Evolutionary conservation across 352 stramenopile species (phyloP).

Genomic region (Globisporangium yorkense): DNA sequence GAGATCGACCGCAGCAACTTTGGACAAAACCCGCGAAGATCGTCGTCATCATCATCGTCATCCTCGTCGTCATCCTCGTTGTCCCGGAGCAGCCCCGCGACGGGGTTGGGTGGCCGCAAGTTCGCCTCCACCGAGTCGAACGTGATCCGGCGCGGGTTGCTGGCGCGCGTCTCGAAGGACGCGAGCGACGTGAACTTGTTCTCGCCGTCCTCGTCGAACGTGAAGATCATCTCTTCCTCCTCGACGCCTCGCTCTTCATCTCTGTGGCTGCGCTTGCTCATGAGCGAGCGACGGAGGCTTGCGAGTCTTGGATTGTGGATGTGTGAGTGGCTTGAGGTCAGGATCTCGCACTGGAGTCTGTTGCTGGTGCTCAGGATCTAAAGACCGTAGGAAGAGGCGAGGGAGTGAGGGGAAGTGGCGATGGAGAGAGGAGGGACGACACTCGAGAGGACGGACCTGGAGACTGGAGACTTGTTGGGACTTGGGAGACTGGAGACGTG

Average conservation of each 20-base stretch:
- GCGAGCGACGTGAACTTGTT: conserved; percentile 9
- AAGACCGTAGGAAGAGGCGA: too few species aligned
- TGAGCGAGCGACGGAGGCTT: conserved; percentile 3
- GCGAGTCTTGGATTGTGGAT: neutral
- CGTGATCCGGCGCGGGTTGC: conserved; percentile 4
- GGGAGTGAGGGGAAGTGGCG: too few species aligned
- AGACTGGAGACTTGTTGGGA: neutral
- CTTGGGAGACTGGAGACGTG: neutral
- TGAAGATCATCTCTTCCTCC: conserved; percentile 72
- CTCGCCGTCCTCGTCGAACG: conserved; percentile 41
- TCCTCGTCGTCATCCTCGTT: conserved; percentile 6
- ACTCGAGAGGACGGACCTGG: neutral
- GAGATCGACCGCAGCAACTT: conserved; percentile 9
- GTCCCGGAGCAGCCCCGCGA: conserved; percentile 14
- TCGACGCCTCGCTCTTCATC: conserved; percentile 31
- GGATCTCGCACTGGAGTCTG: too few species aligned
- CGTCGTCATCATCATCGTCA: conserved; percentile 4
- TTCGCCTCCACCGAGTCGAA: conserved; percentile 1
- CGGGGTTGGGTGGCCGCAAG: conserved; percentile 12
- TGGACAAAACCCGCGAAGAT: conserved; percentile 3
- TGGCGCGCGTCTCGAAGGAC: conserved; percentile 6
- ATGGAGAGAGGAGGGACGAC: neutral
- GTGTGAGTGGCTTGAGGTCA: neutral
- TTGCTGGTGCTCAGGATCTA: too few species aligned
- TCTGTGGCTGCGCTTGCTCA: conserved; percentile 20